These are phyloP conservation scores for Fusarium fujikuroi DNA, from an alignment of 2,329 filamentous ascomycete genomes.

Conservation along the genomic window DNA sequence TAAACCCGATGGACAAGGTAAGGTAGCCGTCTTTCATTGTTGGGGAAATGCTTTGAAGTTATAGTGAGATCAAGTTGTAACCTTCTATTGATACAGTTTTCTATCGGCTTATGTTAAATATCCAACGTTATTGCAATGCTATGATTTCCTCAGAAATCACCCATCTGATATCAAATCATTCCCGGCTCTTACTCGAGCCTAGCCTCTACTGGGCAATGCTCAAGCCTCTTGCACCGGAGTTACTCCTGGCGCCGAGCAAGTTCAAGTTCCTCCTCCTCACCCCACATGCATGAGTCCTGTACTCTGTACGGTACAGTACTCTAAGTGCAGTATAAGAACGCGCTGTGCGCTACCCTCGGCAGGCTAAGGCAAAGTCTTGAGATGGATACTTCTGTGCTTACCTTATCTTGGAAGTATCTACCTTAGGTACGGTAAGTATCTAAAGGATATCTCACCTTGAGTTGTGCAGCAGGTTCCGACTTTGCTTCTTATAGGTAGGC, in stretches of 20 bases:
- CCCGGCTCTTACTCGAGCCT: background rate
- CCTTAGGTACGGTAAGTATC: too few species aligned
- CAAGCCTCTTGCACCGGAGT: constrained; percentile 11
- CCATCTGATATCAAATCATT: background rate
- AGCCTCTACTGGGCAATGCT: background rate
- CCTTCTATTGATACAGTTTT: too few species aligned
- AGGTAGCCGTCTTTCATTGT: background rate
- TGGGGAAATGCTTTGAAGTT: background rate
- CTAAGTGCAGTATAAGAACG: background rate
- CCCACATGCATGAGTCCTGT: background rate
- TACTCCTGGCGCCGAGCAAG: constrained; percentile 3
- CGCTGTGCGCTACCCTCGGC: constrained; percentile 7
- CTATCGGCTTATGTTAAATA: background rate
- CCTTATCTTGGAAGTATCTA: background rate
- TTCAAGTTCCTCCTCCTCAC: background rate
- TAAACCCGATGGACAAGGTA: background rate
- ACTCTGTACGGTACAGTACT: background rate
- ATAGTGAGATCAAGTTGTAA: background rate
- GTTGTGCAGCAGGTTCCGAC: background rate
- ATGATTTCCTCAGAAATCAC: background rate
- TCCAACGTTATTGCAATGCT: background rate
- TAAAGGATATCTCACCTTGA: background rate
- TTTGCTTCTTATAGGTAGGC: background rate
- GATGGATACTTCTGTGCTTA: background rate
- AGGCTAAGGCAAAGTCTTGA: background rate